Percentiles rank a stretch among this genome's conserved stretches.
These are phyloP conservation scores for Yamagishiella unicocca DNA, from an alignment of 139 green algal species.

Conservation along the genomic window DNA sequence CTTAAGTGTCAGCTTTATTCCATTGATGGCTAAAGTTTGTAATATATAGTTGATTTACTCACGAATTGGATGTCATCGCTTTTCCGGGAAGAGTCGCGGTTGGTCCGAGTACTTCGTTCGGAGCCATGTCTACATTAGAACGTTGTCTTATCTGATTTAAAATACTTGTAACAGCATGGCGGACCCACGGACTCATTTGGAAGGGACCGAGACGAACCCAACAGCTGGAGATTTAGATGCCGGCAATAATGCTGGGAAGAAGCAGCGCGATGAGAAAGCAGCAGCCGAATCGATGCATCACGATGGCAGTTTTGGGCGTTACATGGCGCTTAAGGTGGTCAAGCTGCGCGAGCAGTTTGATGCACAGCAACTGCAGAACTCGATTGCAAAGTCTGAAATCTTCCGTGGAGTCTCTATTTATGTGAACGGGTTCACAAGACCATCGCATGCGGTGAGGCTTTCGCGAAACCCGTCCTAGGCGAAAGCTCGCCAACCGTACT, in stretches of 20 bases:
- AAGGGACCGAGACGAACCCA: neutral
- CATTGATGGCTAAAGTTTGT: too few species aligned
- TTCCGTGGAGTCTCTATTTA: slow-evolving; percentile 90
- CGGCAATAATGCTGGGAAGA: neutral
- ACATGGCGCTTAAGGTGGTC: slow-evolving; percentile 40
- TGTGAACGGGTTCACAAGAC: slow-evolving; percentile 91
- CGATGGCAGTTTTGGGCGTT: slow-evolving; percentile 59
- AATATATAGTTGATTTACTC: too few species aligned
- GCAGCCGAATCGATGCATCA: slow-evolving; percentile 46
- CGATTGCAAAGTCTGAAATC: slow-evolving; percentile 55
- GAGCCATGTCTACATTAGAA: too few species aligned
- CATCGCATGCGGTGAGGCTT: slow-evolving; percentile 68
- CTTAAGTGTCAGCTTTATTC: too few species aligned
- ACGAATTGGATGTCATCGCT: too few species aligned
- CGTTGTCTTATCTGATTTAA: neutral
- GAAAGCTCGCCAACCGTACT: too few species aligned
- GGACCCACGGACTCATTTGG: neutral
- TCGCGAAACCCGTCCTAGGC: too few species aligned
- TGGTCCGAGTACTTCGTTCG: too few species aligned
- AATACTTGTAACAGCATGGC: neutral
- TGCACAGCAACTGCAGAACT: slow-evolving; percentile 39
- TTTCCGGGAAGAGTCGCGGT: too few species aligned
- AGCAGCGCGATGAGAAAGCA: slow-evolving; percentile 7
- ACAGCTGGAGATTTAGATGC: neutral
- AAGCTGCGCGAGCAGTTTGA: slow-evolving; percentile 60